Evolutionary conservation across 2,329 filamentous ascomycete species (phyloP).

Genomic region (Dothistroma pini): DNA sequence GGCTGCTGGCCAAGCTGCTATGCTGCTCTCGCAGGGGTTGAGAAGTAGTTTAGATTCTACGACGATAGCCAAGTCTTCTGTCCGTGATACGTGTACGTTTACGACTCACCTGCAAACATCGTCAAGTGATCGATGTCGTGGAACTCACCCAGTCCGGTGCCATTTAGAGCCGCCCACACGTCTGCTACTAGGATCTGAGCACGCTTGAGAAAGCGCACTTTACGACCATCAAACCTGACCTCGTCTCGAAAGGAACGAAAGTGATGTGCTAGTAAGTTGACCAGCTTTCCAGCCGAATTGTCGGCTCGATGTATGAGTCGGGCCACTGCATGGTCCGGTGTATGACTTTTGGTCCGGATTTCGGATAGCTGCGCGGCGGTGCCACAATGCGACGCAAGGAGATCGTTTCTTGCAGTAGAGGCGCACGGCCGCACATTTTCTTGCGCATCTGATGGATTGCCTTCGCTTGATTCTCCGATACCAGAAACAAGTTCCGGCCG

Average conservation of each 20-base stretch:
- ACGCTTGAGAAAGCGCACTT: slow-evolving; percentile 82
- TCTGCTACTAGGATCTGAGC: slow-evolving; percentile 96
- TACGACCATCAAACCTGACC: slow-evolving; percentile 66
- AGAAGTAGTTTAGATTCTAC: too few species aligned
- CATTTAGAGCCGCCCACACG: slow-evolving; percentile 92
- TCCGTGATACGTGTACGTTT: too few species aligned
- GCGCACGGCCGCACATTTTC: background rate
- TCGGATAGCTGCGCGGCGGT: background rate
- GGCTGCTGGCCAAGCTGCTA: too few species aligned
- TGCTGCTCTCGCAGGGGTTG: too few species aligned
- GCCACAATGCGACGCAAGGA: background rate
- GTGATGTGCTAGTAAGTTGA: slow-evolving; percentile 77
- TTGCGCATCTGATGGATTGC: background rate
- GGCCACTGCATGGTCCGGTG: slow-evolving; percentile 52
- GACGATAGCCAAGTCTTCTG: too few species aligned
- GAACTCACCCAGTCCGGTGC: slow-evolving; percentile 74
- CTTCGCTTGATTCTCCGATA: slow-evolving; percentile 7
- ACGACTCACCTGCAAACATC: slow-evolving; percentile 73
- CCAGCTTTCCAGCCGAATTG: slow-evolving; percentile 75
- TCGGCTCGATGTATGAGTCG: slow-evolving; percentile 71
- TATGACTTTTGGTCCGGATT: slow-evolving; percentile 5
- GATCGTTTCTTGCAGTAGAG: background rate
- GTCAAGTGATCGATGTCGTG: slow-evolving; percentile 91
- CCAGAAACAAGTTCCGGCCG: slow-evolving; percentile 15
- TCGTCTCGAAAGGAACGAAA: slow-evolving; percentile 88